Conservation (phyloP, 202 grass and related monocot genomes). For the Setaria viridis region DNA sequence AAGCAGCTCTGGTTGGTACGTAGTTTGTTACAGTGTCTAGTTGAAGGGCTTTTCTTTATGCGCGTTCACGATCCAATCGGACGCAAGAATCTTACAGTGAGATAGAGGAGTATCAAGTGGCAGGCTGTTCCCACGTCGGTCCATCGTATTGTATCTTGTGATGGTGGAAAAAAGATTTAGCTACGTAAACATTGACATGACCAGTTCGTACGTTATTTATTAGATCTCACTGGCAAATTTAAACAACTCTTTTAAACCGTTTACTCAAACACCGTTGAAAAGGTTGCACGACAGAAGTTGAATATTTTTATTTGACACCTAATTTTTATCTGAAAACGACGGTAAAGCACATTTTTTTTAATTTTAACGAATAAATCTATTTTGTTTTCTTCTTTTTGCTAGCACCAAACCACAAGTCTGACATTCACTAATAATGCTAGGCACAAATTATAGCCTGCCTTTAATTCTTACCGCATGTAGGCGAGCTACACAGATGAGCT, state of each 20-base stretch:
- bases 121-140: not conserved
- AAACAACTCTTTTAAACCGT: not conserved
- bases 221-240: not conserved
- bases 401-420: not conserved
- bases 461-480: no score
- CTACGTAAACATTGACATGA: constrained; percentile 29
- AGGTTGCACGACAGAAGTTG: not conserved
- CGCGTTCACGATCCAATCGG: not conserved
- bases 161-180: not conserved
- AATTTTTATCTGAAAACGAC: not conserved
- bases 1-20: constrained; percentile 1
- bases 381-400: not conserved
- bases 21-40: constrained; percentile 36
- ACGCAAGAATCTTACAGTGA: constrained; percentile 26
- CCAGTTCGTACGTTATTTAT: not conserved
- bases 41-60: not conserved
- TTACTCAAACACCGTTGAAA: not conserved
- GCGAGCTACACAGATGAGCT: no score
- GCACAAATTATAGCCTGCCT: not conserved
- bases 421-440: not conserved
- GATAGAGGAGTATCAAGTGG: not conserved
- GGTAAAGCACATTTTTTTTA: not conserved
- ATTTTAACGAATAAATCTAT: not conserved
- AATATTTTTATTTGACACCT: no score
- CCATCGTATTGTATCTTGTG: not conserved